These are phyloP conservation scores for Solanum dulcamara DNA, from an alignment of 257 asterid species.

Conservation along the genomic window DNA sequence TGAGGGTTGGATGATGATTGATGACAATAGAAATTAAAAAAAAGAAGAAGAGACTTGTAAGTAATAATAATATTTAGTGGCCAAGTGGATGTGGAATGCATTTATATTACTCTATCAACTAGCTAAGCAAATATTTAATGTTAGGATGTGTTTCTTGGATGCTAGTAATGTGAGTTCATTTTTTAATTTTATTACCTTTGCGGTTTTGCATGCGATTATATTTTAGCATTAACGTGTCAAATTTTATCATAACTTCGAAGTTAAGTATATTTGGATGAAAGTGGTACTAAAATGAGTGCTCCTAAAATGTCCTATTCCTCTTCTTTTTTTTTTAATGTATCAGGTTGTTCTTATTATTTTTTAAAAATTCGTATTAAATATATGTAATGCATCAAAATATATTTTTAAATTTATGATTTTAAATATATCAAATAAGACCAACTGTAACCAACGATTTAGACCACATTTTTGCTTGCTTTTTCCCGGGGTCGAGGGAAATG, in stretches of 20 bases:
- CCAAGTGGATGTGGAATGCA: neutral
- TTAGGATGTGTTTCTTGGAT: neutral
- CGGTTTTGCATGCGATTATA: neutral
- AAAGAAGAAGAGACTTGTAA: neutral
- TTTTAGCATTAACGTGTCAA: too few relatives aligned
- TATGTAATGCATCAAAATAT: too few relatives aligned
- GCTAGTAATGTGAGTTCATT: neutral
- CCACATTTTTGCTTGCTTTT: neutral
- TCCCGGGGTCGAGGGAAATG: neutral
- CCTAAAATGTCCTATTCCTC: too few relatives aligned
- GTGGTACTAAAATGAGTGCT: too few relatives aligned
- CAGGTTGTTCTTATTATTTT: too few relatives aligned
- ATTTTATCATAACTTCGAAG: too few relatives aligned
- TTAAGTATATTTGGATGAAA: too few relatives aligned
- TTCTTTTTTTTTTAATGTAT: too few relatives aligned
- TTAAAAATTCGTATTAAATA: too few relatives aligned
- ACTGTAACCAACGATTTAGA: neutral
- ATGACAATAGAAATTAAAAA: neutral
- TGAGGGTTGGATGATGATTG: neutral
- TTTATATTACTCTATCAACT: neutral
- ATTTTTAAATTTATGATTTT: too few relatives aligned
- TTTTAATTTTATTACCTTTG: neutral
- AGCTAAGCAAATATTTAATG: neutral
- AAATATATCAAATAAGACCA: too few relatives aligned
- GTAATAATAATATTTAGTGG: neutral